These are phyloP conservation scores for Cucurbita ficifolia DNA, from an alignment of 306 rosid species.

Conservation along the genomic window DNA sequence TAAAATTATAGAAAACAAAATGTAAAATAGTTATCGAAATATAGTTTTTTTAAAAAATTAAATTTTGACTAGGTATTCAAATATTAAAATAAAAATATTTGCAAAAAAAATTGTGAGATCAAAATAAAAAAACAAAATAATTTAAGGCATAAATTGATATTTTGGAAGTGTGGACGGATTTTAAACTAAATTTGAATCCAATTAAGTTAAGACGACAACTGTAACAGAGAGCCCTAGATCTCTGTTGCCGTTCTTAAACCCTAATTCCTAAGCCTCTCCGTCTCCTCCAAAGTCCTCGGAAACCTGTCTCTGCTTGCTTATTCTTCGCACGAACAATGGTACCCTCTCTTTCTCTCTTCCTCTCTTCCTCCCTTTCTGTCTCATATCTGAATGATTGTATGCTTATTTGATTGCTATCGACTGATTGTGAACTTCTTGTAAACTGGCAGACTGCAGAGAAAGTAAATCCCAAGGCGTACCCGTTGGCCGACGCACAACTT, in stretches of 20 bases:
- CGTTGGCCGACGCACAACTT: slow-evolving; percentile 72
- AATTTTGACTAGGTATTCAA: too few relatives aligned
- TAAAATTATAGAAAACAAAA: too few relatives aligned
- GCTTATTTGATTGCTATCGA: not conserved
- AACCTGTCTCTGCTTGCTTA: slow-evolving; percentile 16
- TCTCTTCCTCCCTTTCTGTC: not conserved
- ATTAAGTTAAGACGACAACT: not conserved
- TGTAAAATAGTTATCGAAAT: too few relatives aligned
- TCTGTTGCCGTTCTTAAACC: slow-evolving; percentile 20
- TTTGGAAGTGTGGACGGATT: not conserved
- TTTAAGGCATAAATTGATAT: too few relatives aligned
- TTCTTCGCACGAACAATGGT: slow-evolving; percentile 36
- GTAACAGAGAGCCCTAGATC: not conserved
- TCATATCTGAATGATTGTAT: not conserved
- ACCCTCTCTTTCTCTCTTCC: not conserved
- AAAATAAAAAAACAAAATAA: too few relatives aligned
- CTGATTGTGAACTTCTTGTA: not conserved
- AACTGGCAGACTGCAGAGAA: slow-evolving; percentile 53
- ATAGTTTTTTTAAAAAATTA: too few relatives aligned
- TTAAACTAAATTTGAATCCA: not conserved
- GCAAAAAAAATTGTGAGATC: too few relatives aligned
- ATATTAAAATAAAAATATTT: too few relatives aligned
- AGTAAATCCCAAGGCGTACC: slow-evolving; percentile 81
- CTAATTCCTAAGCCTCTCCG: not conserved
- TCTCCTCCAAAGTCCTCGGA: not conserved